Evolutionary conservation across 2,329 filamentous ascomycete species (phyloP), one percentile per base, ranked within the genome.

Genomic region (Coniochaeta hoffmannii): DNA sequence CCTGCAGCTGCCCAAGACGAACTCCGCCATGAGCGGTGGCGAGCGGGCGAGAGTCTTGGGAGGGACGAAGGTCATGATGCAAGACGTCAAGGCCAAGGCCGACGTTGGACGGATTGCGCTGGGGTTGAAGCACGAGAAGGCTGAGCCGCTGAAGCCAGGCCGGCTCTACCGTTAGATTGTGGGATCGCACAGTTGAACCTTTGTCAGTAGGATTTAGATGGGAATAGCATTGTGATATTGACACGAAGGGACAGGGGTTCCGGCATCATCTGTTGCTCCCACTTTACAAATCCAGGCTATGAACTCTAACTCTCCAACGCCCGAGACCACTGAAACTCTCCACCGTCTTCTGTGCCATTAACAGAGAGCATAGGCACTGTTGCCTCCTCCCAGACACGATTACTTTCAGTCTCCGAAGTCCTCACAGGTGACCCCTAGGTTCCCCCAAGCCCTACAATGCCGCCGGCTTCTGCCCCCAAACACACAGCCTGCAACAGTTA

Each of bases 1-100:
- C 36, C 44, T 61, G 28, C 59, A 57, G 26, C 59, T 62, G 14
- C 57, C 59, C 11, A 58, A 55, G 38, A 59, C 58, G 22, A 46
- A 54, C 50, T 10, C 55, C 58, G 46, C 51, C 28, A 53, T 59
- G 53, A 59, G 54, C 28, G 55, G 55, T 36, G 49, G 36, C 7
- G 58, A 59, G 53, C 53, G 35, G 7, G 53, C 58, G 24, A 55
- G 55, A 53, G 38, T 53, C 22, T 30, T 62, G 44, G 59, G 59
- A 32, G 51, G 46, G 10, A 53, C 54, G 2, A 55, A 56, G 12
- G 51, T 55, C 12, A 58, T 59, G 59, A 60, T 61, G 56, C 57
- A 61, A 38, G 60, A 62, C 35, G 58, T 59, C 9, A 57, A 61
- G 34, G 35, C 41, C 17, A 51, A 57, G 11, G 53, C 53, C 11